Base-by-base conservation (phyloP, 192 early-diverging fungal species). In the Podila horticola region DNA sequence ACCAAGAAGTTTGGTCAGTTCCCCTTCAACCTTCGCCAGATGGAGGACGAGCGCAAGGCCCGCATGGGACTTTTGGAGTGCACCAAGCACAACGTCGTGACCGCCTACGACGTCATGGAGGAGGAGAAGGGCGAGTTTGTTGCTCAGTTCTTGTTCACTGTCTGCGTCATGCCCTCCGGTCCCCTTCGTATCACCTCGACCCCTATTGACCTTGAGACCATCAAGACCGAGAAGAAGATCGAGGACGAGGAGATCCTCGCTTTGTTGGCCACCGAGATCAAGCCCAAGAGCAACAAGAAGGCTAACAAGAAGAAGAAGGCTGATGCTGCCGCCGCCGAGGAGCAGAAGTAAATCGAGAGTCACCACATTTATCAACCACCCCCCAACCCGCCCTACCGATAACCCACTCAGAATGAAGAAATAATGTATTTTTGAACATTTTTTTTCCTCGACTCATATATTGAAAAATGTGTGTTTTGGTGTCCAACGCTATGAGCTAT, bases 61-160 rank as follows among this genome's bases (percentile, higher is more conserved):
- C 92, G 95, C 68, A 90, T 97, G 91, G 97, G 97, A 67, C 90
- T 99, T 58, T 83, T 94, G 55, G 97, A 99, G 85, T 96, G 93
- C 85, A 87, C 87, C 71, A 94, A 93, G 89, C 91, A 93, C 83
- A 84, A 87, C 61, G 90, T 96, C 51, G 94, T 96, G 58, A 86
- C 86, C 61, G 91, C 95, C 29, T 97, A 95, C 74, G 88, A 93
- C 50, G 91, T 98, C 30, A 87, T 94, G 73, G 90, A 94, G 84
- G 96, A 97, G 75, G 92, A 93, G 89, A 89, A 91, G 67, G 88
- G 88, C 41, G 95, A 91, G 73, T 85, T 89, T 50, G 93, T 97
- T 69, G 97, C 94, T 50, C 96, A 97, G 86, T 92, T 97, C 86
- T 92, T 96, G 79, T 91, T 93, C 83, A 98, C 97, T n/a, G 92